Conservation (phyloP, 2,329 filamentous ascomycete genomes). For the Colletotrichum trifolii region DNA sequence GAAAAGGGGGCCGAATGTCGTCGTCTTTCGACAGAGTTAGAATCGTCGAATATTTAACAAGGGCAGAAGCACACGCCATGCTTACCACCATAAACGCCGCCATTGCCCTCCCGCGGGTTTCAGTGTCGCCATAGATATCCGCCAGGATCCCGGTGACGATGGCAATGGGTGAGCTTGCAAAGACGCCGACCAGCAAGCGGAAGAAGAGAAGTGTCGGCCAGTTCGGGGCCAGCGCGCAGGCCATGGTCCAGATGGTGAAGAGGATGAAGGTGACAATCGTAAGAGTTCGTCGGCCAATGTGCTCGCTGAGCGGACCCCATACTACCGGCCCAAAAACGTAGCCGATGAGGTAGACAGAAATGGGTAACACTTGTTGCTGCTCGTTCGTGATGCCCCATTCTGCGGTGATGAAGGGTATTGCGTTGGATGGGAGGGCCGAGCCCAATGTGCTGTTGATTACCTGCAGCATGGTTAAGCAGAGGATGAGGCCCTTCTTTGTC, state of each 20-base stretch:
- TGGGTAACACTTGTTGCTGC: conserved; percentile 63
- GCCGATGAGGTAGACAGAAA: conserved; percentile 72
- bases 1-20: conserved; percentile 73
- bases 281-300: conserved; percentile 66
- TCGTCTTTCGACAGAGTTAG: conserved; percentile 55
- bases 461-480: conserved; percentile 65
- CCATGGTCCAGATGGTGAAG: conserved; percentile 65
- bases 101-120: conserved; percentile 68
- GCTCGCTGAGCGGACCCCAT: conserved; percentile 75
- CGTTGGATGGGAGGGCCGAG: conserved; percentile 72
- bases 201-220: conserved; percentile 66
- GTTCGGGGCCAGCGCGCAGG: conserved; percentile 64
- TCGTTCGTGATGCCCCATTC: conserved; percentile 66
- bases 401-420: conserved; percentile 65
- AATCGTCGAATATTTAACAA: not conserved
- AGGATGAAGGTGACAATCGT: conserved; percentile 57
- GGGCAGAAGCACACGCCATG: not conserved
- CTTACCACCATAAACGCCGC: conserved; percentile 72
- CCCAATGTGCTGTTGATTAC: conserved; percentile 77
- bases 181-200: conserved; percentile 63
- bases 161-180: conserved; percentile 69
- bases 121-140: conserved; percentile 70
- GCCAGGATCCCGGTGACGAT: conserved; percentile 73
- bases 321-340: conserved; percentile 71
- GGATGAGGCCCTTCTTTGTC: conserved; percentile 64